Conservation (phyloP, 352 stramenopile genomes). For the Blastocystis sp. region DNA sequence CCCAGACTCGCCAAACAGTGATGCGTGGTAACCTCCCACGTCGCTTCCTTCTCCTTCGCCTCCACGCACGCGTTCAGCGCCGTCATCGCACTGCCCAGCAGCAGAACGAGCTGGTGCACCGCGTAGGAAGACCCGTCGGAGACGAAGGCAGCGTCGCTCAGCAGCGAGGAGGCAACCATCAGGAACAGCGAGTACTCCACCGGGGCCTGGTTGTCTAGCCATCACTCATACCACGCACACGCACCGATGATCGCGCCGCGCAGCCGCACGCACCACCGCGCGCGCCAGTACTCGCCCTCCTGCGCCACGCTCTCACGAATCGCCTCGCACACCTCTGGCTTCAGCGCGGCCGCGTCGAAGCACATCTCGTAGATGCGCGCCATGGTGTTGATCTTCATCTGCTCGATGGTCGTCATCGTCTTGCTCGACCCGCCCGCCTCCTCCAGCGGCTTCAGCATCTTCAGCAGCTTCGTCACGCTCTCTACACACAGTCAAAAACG, state of each 20-base stretch:
- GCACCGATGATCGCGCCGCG: background rate
- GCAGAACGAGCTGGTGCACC: conserved; percentile 36
- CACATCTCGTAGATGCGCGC: conserved; percentile 27
- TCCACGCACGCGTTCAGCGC: conserved; percentile 17
- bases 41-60: background rate
- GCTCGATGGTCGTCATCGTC: conserved; percentile 38
- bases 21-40: background rate
- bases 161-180: conserved; percentile 1
- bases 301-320: background rate
- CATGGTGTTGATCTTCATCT: conserved; percentile 58
- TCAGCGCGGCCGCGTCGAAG: background rate
- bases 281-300: conserved; percentile 55
- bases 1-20: background rate
- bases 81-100: conserved; percentile 37
- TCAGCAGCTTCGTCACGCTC: conserved; percentile 36
- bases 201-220: background rate
- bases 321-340: background rate
- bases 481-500: background rate
- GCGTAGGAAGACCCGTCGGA: background rate
- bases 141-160: background rate
- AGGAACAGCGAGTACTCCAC: conserved; percentile 46
- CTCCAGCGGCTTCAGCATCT: conserved; percentile 65
- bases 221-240: background rate
- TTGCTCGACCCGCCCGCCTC: conserved; percentile 35
- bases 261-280: conserved; percentile 46